Conservation (phyloP, 192 early-diverging fungal species). For the Linnemannia zychae region DNA sequence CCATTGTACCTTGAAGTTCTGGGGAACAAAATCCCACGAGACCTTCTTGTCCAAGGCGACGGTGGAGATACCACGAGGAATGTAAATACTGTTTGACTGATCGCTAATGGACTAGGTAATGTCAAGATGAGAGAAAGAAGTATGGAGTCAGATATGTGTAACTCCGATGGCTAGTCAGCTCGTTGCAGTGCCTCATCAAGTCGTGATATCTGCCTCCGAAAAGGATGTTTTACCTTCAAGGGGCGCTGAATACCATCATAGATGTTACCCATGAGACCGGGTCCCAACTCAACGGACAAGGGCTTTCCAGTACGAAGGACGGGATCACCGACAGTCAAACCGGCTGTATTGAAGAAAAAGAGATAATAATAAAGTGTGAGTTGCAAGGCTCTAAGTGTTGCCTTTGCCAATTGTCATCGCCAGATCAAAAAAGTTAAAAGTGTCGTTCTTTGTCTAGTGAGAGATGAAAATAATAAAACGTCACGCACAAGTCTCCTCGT, state of each 20-base stretch:
- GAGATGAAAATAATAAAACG: neutral
- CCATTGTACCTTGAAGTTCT: conserved; percentile 82
- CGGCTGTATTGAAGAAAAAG: conserved; percentile 68
- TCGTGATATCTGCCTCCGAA: neutral
- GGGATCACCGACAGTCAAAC: conserved; percentile 98
- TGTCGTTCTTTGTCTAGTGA: neutral
- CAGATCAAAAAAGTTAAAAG: neutral
- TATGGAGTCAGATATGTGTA: neutral
- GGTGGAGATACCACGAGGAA: conserved; percentile 99
- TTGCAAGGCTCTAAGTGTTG: neutral
- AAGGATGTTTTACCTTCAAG: conserved; percentile 74
- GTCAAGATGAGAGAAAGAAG: neutral
- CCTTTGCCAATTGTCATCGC: neutral
- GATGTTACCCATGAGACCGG: conserved; percentile 96
- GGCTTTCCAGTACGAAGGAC: conserved; percentile 98
- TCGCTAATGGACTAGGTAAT: conserved; percentile 86
- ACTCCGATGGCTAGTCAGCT: neutral
- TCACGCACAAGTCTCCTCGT: conserved; percentile 95
- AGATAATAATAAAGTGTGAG: neutral
- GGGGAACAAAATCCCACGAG: conserved; percentile 96
- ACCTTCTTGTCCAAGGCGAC: conserved; percentile 93
- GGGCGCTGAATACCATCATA: conserved; percentile 99
- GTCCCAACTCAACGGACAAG: conserved; percentile 97
- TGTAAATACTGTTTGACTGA: conserved; percentile 95
- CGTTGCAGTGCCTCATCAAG: neutral